These are phyloP conservation scores for Mollisiaceae sp. DNA, from an alignment of 2,329 filamentous ascomycete genomes.

Conservation along the genomic window DNA sequence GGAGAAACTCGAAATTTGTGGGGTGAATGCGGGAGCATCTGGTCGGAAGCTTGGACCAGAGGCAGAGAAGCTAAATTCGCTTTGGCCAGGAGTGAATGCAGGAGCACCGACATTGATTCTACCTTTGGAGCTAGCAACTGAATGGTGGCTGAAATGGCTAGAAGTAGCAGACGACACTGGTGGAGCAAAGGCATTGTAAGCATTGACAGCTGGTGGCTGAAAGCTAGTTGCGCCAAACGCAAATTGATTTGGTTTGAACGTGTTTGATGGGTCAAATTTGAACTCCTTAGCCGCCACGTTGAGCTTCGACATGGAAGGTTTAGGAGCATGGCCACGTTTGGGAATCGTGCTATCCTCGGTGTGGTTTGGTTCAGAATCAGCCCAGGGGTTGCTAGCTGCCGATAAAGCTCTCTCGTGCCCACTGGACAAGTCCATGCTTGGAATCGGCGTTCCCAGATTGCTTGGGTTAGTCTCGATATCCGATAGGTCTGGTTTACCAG, in stretches of 20 bases:
- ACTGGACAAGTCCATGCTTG: constrained; percentile 54
- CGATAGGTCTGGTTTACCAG: constrained; percentile 54
- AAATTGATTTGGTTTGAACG: constrained; percentile 57
- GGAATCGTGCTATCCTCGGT: constrained; percentile 44
- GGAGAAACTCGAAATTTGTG: constrained; percentile 51
- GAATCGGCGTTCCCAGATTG: constrained; percentile 68
- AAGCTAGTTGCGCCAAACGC: constrained; percentile 53
- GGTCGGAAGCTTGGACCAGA: constrained; percentile 74
- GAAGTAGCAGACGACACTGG: constrained; percentile 48
- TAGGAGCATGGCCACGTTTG: constrained; percentile 66
- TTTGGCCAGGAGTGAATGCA: constrained; percentile 70
- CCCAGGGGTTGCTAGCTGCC: constrained; percentile 67
- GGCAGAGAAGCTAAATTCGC: constrained; percentile 71
- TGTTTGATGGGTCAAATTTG: constrained; percentile 65
- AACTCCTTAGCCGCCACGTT: constrained; percentile 92
- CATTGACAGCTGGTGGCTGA: constrained; percentile 55
- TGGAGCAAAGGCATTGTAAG: constrained; percentile 33
- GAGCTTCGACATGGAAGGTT: constrained; percentile 75
- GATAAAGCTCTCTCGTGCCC: constrained; percentile 61
- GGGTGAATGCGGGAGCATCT: constrained; percentile 78
- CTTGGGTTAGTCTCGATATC: constrained; percentile 78
- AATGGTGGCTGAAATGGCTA: constrained; percentile 38
- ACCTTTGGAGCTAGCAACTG: constrained; percentile 39
- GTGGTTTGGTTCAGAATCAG: constrained; percentile 52
- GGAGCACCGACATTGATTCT: constrained; percentile 74